Conservation (phyloP, 768 basidiomycete genomes). For the Boletus reticulatus region DNA sequence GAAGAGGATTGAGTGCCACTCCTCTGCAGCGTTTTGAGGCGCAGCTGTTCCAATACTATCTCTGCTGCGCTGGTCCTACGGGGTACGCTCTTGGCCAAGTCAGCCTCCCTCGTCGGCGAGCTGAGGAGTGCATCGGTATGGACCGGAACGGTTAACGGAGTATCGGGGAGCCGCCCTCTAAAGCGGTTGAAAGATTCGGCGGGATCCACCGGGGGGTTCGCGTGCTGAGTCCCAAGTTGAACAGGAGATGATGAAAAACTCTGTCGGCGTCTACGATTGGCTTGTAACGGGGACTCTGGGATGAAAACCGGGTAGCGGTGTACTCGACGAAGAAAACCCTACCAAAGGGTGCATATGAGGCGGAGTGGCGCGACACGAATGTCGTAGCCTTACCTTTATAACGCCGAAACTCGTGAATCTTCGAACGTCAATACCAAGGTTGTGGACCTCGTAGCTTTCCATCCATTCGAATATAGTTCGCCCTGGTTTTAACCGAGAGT, state of each 20-base stretch:
- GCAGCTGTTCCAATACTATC: conserved; percentile 63
- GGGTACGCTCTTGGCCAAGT: conserved; percentile 26
- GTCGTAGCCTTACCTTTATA: conserved; percentile 66
- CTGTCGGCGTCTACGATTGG: conserved; percentile 28
- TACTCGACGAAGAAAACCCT: conserved; percentile 91
- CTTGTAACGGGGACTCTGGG: conserved; percentile 31
- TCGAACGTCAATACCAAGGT: conserved; percentile 80
- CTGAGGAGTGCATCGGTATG: conserved; percentile 20
- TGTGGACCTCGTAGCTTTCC: conserved; percentile 65
- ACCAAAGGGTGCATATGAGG: not conserved
- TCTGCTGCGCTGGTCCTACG: conserved; percentile 67
- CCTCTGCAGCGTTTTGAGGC: conserved; percentile 54
- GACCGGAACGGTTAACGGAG: conserved; percentile 15
- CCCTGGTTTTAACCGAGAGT: conserved; percentile 82
- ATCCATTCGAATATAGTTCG: conserved; percentile 89
- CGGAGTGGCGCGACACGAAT: not conserved
- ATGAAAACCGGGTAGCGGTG: conserved; percentile 89
- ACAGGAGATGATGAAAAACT: conserved; percentile 27
- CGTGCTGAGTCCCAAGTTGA: conserved; percentile 10
- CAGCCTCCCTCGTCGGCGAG: conserved; percentile 36
- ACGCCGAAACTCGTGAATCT: conserved; percentile 98
- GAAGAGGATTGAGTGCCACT: conserved; percentile 27
- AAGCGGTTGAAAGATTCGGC: conserved; percentile 14
- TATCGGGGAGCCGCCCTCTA: conserved; percentile 24
- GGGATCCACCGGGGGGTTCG: conserved; percentile 5